Evolutionary conservation across 495 filamentous ascomycete genomes (phyloP).

Genomic region (Penicillium mononematosum): DNA sequence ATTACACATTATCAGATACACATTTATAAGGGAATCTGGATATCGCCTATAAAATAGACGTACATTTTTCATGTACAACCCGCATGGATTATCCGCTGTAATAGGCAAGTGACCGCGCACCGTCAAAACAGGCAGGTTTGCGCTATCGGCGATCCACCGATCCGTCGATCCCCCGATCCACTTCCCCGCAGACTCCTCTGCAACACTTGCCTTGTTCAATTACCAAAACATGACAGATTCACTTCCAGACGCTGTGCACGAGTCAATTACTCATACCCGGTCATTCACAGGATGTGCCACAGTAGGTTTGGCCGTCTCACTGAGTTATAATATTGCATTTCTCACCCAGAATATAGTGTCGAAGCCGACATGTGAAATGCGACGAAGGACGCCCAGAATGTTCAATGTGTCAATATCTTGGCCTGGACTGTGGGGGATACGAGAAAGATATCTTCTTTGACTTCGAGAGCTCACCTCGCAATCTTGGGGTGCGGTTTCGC

Average conservation of each 20-base stretch:
- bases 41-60: neutral
- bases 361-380: slow-evolving; percentile 29
- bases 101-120: slow-evolving; percentile 12
- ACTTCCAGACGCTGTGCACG: slow-evolving; percentile 1
- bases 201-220: slow-evolving; percentile 1
- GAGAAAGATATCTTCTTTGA: slow-evolving; percentile 30
- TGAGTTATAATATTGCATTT: neutral
- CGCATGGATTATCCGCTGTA: neutral
- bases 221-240: neutral
- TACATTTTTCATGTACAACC: neutral
- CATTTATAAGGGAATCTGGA: neutral
- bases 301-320: slow-evolving; percentile 7
- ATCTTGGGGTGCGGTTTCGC: slow-evolving; percentile 24
- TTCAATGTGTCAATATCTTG: slow-evolving; percentile 21
- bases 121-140: slow-evolving; percentile 17
- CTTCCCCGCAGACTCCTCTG: slow-evolving; percentile 7
- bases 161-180: slow-evolving; percentile 8
- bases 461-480: slow-evolving; percentile 12
- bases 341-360: slow-evolving; percentile 17
- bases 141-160: slow-evolving; percentile 17
- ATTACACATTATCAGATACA: neutral
- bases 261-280: slow-evolving; percentile 13
- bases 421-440: slow-evolving; percentile 21
- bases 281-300: slow-evolving; percentile 22
- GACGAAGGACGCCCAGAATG: slow-evolving; percentile 30